Percentiles rank a stretch among this genome's conserved stretches.
These are phyloP conservation scores for Santalum album DNA, from an alignment of 164 flowering plant genomes.

Conservation along the genomic window DNA sequence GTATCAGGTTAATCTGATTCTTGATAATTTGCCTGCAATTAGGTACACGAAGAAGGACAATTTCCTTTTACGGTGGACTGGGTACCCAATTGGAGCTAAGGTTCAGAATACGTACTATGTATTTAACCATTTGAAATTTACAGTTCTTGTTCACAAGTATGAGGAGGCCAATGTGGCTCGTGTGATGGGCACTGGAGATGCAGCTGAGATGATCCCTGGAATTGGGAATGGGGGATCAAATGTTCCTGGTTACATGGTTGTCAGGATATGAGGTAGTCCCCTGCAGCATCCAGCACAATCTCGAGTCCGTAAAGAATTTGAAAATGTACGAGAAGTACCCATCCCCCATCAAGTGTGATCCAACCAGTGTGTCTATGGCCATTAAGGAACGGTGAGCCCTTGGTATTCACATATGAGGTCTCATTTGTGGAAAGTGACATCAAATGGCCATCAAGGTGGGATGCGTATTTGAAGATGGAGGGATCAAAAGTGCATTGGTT, in stretches of 20 bases:
- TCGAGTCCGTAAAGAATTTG: slow-evolving; percentile 38
- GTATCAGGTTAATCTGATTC: slow-evolving; percentile 78
- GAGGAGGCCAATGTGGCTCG: slow-evolving; percentile 68
- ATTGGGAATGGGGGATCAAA: slow-evolving; percentile 28
- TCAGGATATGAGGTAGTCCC: slow-evolving; percentile 81
- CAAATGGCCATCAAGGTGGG: slow-evolving; percentile 93
- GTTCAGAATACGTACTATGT: slow-evolving; percentile 51
- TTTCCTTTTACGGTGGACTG: slow-evolving; percentile 54
- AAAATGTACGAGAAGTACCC: slow-evolving; percentile 54
- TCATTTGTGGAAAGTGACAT: slow-evolving; percentile 64
- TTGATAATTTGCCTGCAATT: slow-evolving; percentile 71
- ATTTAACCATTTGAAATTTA: slow-evolving; percentile 75
- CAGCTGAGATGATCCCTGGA: slow-evolving; percentile 51
- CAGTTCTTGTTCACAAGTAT: slow-evolving; percentile 66
- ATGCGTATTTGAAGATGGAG: slow-evolving; percentile 87
- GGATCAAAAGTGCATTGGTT: slow-evolving; percentile 90
- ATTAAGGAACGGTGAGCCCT: slow-evolving; percentile 57
- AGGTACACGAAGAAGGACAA: slow-evolving; percentile 57
- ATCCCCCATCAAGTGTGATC: slow-evolving; percentile 47
- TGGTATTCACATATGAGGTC: slow-evolving; percentile 66
- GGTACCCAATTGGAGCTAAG: slow-evolving; percentile 71
- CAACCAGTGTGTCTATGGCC: slow-evolving; percentile 44
- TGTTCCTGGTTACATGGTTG: slow-evolving; percentile 74
- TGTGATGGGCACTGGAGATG: slow-evolving; percentile 85
- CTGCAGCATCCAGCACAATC: slow-evolving; percentile 48